These are phyloP conservation scores for Fusarium haematococcum DNA, from an alignment of 2,329 filamentous ascomycete species.

Conservation along the genomic window DNA sequence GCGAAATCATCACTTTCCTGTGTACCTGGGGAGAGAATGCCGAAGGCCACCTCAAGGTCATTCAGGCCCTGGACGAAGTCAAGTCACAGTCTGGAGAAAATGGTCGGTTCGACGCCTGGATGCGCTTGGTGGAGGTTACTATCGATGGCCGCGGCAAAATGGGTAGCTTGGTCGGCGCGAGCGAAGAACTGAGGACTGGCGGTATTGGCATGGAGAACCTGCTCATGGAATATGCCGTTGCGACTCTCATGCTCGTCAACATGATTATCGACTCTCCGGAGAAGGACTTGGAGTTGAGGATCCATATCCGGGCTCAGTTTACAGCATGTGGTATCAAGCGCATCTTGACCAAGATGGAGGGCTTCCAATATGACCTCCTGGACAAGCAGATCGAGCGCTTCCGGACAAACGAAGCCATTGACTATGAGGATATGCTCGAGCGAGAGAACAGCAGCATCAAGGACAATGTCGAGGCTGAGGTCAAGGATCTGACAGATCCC, in stretches of 20 bases:
- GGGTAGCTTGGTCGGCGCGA: conserved; percentile 96
- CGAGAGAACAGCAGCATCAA: conserved; percentile 90
- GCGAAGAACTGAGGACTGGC: conserved; percentile 93
- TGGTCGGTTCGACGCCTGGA: conserved; percentile 97
- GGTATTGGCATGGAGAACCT: conserved; percentile 99
- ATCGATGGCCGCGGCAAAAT: conserved; percentile 98
- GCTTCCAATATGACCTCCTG: conserved; percentile 97
- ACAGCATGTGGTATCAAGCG: conserved; percentile 95
- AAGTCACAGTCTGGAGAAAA: conserved; percentile 91
- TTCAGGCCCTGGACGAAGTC: conserved; percentile 92
- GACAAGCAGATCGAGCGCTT: conserved; percentile 98
- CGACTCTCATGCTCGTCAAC: conserved; percentile 94
- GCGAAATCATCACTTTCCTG: conserved; percentile 94
- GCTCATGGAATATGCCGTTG: conserved; percentile 98
- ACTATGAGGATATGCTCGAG: conserved; percentile 97
- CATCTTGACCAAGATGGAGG: conserved; percentile 95
- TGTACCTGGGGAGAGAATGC: conserved; percentile 91
- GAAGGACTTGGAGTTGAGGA: conserved; percentile 87
- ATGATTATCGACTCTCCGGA: conserved; percentile 95
- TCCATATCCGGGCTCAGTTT: conserved; percentile 96
- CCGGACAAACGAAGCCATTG: conserved; percentile 93
- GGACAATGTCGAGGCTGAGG: conserved; percentile 85
- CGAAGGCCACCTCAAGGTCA: conserved; percentile 90
- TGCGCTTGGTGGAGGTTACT: conserved; percentile 97
- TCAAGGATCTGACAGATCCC: conserved; percentile 93